These are phyloP conservation scores for Mariannaea elegans DNA, from an alignment of 2,329 filamentous ascomycete species.

Conservation along the genomic window DNA sequence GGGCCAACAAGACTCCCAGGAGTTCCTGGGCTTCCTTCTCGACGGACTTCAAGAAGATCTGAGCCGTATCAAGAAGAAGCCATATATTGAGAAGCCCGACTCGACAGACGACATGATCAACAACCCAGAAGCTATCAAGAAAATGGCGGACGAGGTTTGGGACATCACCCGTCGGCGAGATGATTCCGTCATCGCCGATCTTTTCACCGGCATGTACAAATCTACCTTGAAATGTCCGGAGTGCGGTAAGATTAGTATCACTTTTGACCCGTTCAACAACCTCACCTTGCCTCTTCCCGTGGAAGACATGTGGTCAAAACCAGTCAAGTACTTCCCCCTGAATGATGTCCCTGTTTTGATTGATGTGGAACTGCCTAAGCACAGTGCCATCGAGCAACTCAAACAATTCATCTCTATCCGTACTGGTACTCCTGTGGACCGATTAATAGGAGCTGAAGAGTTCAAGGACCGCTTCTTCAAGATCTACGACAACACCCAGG, in stretches of 20 bases:
- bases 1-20: constrained; percentile 96
- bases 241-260: constrained; percentile 96
- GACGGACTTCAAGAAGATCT: constrained; percentile 96
- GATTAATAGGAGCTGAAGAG: constrained; percentile 83
- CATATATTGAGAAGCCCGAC: constrained; percentile 96
- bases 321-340: constrained; percentile 80
- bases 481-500: constrained; percentile 74
- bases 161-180: constrained; percentile 92
- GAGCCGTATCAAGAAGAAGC: constrained; percentile 93
- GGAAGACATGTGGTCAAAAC: constrained; percentile 80
- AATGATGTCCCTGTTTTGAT: constrained; percentile 76
- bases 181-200: constrained; percentile 92
- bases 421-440: constrained; percentile 69
- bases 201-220: constrained; percentile 98
- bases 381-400: constrained; percentile 72
- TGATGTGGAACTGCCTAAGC: constrained; percentile 82
- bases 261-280: constrained; percentile 97
- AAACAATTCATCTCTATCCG: constrained; percentile 77
- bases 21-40: constrained; percentile 93
- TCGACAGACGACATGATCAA: constrained; percentile 96
- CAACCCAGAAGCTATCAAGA: constrained; percentile 79
- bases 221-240: constrained; percentile 92
- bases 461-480: constrained; percentile 89
- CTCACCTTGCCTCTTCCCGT: constrained; percentile 90
- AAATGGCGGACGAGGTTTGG: constrained; percentile 89